These are phyloP conservation scores for Scutellaria minor DNA, from an alignment of 257 asterid genomes.

Conservation along the genomic window DNA sequence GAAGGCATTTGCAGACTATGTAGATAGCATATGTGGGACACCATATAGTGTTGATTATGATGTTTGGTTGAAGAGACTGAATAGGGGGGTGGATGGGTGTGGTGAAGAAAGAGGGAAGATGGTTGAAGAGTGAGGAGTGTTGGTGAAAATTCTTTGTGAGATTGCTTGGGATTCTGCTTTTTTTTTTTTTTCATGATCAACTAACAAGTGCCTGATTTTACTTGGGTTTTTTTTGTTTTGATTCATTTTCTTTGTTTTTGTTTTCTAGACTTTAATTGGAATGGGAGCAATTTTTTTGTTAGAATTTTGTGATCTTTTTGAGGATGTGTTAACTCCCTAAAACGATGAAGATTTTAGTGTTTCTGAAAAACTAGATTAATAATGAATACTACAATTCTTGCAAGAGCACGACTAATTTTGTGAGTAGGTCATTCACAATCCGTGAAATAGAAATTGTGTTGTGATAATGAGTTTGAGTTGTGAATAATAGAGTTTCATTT, in stretches of 20 bases:
- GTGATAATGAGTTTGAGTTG: too few species aligned
- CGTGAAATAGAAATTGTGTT: too few species aligned
- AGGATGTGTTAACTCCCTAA: too few species aligned
- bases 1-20: slow-evolving; percentile 81
- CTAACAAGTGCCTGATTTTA: background rate
- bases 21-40: slow-evolving; percentile 75
- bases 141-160: slow-evolving; percentile 47
- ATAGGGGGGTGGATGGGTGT: slow-evolving; percentile 53
- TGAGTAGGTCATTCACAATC: background rate
- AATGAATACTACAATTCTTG: too few species aligned
- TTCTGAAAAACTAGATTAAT: too few species aligned
- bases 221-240: slow-evolving; percentile 16
- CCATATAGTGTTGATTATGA: slow-evolving; percentile 79
- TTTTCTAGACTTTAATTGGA: background rate
- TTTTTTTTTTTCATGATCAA: background rate
- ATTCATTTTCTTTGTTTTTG: background rate
- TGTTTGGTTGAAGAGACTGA: slow-evolving; percentile 66
- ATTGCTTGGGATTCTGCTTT: slow-evolving; percentile 4
- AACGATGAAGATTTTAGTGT: too few species aligned
- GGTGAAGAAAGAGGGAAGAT: slow-evolving; percentile 62
- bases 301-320: too few species aligned
- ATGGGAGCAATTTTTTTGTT: too few species aligned
- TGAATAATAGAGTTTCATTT: too few species aligned
- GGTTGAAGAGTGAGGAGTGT: slow-evolving; percentile 43
- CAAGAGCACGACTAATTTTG: too few species aligned